phyloP scores from a whole-genome alignment of 2,329 filamentous ascomycete species.

The Fonsecaea nubica region DNA sequence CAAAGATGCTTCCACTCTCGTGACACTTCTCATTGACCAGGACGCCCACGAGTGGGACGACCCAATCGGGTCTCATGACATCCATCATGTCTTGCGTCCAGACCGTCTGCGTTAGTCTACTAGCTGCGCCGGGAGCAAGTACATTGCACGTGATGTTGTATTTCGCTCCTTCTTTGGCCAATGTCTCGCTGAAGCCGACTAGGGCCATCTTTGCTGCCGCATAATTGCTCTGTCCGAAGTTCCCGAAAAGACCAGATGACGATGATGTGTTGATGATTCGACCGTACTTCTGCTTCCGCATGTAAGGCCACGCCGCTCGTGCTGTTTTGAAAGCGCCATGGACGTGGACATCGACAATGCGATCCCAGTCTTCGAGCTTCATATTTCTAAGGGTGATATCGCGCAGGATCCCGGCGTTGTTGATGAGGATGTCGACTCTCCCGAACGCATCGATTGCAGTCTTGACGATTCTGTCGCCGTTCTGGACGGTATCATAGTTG shows the following conservation, averaged over 20 bases:
- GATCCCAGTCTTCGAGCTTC: constrained; percentile 93
- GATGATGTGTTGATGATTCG: constrained; percentile 95
- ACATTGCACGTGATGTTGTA: constrained; percentile 97
- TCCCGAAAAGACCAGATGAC: constrained; percentile 90
- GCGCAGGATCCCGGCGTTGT: constrained; percentile 62
- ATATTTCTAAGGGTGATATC: constrained; percentile 98
- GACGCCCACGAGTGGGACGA: constrained; percentile 88
- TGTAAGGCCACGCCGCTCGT: constrained; percentile 92
- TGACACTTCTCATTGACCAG: constrained; percentile 84
- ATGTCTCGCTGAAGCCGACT: constrained; percentile 95
- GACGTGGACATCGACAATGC: constrained; percentile 90
- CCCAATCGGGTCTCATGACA: constrained; percentile 87
- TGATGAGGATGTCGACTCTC: constrained; percentile 38
- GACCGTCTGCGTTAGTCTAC: constrained; percentile 91
- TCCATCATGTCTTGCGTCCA: constrained; percentile 91
- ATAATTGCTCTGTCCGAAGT: constrained; percentile 95
- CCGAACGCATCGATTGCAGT: constrained; percentile 35
- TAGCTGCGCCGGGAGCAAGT: constrained; percentile 92
- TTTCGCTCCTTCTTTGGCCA: constrained; percentile 95
- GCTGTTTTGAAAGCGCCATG: constrained; percentile 94
- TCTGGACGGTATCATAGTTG: constrained; percentile 85
- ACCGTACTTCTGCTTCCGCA: constrained; percentile 98
- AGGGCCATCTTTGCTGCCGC: constrained; percentile 93
- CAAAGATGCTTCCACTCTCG: constrained; percentile 89
- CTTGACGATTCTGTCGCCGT: constrained; percentile 79